Conservation (phyloP, 2,329 filamentous ascomycete species). For the Nemania abortiva region DNA sequence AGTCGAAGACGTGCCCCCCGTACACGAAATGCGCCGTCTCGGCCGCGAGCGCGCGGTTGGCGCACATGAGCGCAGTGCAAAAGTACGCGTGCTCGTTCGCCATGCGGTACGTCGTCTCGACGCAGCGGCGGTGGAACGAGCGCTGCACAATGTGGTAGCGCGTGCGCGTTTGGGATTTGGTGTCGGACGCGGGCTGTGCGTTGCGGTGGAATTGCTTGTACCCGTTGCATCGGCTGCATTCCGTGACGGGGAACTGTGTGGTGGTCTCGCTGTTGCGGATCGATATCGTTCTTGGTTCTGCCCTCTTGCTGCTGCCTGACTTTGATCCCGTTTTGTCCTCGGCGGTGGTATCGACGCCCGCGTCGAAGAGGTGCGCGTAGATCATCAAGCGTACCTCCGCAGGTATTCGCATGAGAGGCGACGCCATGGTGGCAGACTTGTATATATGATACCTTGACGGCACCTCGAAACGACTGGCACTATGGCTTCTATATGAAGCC, state of each 20-base stretch:
- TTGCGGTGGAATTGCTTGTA: too few relatives aligned
- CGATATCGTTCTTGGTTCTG: slow-evolving; percentile 48
- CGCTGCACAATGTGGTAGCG: slow-evolving; percentile 58
- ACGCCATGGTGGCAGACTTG: slow-evolving; percentile 24
- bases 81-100: slow-evolving; percentile 51
- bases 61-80: slow-evolving; percentile 60
- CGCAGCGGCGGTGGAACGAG: slow-evolving; percentile 56
- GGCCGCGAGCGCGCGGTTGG: slow-evolving; percentile 62
- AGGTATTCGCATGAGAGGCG: slow-evolving; percentile 53
- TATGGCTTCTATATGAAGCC: not conserved
- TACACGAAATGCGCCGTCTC: slow-evolving; percentile 70
- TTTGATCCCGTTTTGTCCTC: slow-evolving; percentile 44
- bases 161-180: slow-evolving; percentile 45
- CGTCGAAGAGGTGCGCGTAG: slow-evolving; percentile 58
- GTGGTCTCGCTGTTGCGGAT: slow-evolving; percentile 54
- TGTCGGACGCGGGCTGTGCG: not conserved
- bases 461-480: not conserved
- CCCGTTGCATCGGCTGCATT: slow-evolving; percentile 1
- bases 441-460: not conserved
- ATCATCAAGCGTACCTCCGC: slow-evolving; percentile 59
- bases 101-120: slow-evolving; percentile 68
- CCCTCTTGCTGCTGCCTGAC: not conserved
- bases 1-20: slow-evolving; percentile 67
- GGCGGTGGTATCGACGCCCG: slow-evolving; percentile 22
- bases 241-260: slow-evolving; percentile 42